Evolutionary conservation across 139 green algal species (phyloP).

Genomic region (Asterochloris erici): DNA sequence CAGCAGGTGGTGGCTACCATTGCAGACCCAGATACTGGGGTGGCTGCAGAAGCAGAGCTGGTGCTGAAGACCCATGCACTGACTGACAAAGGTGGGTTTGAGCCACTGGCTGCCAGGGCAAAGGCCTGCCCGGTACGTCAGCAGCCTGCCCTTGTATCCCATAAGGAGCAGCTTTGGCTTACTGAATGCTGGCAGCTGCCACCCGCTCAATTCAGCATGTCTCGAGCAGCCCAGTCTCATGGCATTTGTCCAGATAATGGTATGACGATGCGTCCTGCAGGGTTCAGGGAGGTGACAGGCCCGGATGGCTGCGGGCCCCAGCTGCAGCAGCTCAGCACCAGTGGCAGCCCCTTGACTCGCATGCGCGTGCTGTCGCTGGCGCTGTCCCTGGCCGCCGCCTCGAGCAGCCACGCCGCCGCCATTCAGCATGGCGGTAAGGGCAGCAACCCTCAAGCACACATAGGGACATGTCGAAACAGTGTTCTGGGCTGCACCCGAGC

Average conservation of each 20-base stretch:
- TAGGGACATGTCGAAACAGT: no score
- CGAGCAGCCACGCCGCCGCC: not conserved
- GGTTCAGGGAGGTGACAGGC: not conserved
- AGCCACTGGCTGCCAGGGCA: not conserved
- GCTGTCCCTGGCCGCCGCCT: not conserved
- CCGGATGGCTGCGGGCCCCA: not conserved
- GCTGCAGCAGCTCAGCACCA: not conserved
- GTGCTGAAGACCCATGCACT: not conserved
- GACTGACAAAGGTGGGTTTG: constrained; percentile 5
- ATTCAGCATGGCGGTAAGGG: constrained; percentile 10
- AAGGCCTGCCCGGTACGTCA: no score
- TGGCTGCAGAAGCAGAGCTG: no score
- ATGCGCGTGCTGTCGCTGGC: constrained; percentile 11
- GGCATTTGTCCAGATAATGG: no score
- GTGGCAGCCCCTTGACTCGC: not conserved
- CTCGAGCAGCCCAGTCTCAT: no score
- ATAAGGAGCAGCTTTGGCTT: no score
- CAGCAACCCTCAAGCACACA: no score
- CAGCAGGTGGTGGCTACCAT: not conserved
- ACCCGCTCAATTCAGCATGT: no score
- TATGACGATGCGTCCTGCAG: not conserved
- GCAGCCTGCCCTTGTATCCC: no score
- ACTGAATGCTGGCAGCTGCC: no score
- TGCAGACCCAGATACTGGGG: not conserved
- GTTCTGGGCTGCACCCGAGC: not conserved